Percentiles rank a stretch among this genome's conserved stretches.
phyloP scores from a whole-genome alignment of 176 grass and related monocot species.

The Ampelocalamus luodianensis region DNA sequence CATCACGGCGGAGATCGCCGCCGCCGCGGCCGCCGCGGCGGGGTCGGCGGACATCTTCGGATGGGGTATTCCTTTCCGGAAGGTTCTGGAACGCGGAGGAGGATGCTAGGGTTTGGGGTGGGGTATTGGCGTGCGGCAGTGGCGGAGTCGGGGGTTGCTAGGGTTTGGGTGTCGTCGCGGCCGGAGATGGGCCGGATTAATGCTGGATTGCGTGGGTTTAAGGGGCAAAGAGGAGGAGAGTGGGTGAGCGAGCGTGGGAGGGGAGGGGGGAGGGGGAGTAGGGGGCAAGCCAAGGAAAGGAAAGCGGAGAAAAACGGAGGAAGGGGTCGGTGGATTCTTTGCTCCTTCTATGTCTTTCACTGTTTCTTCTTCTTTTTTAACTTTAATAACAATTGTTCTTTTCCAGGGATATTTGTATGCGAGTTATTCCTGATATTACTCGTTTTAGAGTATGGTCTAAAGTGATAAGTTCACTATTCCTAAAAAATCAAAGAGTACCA shows the following conservation, averaged over 20 bases:
- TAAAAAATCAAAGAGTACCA: too few relatives aligned
- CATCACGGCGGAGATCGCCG: slow-evolving; percentile 80
- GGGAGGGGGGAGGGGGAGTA: not conserved
- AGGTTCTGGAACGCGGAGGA: slow-evolving; percentile 21
- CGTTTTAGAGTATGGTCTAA: too few relatives aligned
- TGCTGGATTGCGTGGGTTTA: slow-evolving; percentile 52
- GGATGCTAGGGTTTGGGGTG: slow-evolving; percentile 19
- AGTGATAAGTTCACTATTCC: too few relatives aligned
- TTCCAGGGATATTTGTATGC: not conserved
- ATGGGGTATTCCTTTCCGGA: not conserved
- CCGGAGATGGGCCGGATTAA: slow-evolving; percentile 28
- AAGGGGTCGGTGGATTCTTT: not conserved
- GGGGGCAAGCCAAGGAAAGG: slow-evolving; percentile 49
- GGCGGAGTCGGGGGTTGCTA: slow-evolving; percentile 27
- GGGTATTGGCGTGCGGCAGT: slow-evolving; percentile 34
- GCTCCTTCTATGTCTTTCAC: not conserved
- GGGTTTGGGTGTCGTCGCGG: slow-evolving; percentile 46
- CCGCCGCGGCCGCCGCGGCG: slow-evolving; percentile 51
- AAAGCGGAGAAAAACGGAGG: not conserved
- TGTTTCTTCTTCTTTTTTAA: not conserved
- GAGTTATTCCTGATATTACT: too few relatives aligned
- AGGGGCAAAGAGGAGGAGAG: not conserved
- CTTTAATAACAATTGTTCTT: not conserved
- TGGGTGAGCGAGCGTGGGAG: slow-evolving; percentile 21
- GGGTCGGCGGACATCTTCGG: slow-evolving; percentile 63